Base-by-base conservation (phyloP, 495 filamentous ascomycete species). In the Rusavskia elegans region DNA sequence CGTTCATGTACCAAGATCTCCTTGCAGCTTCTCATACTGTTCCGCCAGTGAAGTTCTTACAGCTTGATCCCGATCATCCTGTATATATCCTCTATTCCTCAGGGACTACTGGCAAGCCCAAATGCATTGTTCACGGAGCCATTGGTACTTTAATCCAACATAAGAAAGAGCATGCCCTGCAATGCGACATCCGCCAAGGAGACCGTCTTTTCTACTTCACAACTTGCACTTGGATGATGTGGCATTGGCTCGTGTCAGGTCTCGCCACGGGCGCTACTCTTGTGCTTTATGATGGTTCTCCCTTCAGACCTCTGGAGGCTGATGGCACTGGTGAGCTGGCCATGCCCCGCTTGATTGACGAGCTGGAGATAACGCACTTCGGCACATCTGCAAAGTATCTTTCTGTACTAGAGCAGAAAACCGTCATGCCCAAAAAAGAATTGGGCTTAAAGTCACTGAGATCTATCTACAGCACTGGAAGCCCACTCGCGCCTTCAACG, bases 141-240 rank as follows among this genome's bases (percentile, higher is more conserved):
- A 74, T 92, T 45, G 89, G 89, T 1, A 94, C 89, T 1, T 66
- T 95, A 10, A 74, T 95, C 30, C 89, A 95, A 63, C 89, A 95
- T 64, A 95, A 95, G 67, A 96, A 96, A 61, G 89, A 95, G 63
- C 87, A 90, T 63, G 71, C 80, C 51, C 71, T 96, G 19, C 89
- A 96, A 64, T 83, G 83, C 61, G 82, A 84, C 25, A 79, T 96
- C 57, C 70, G 68, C 7, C 75, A 77, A 0, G 72, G 75, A 14
- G 78, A 81, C 54, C 71, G 78, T 2, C 75, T 85, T 55, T 90
- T 79, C 68, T 94, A 92, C 67, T 95, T 87, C 62, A 94, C 89
- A 2, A 95, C 89, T 2, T 82, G 79, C 29, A 93, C 89, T 4
- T 92, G 84, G 87, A 92, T 94, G 88, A 95, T 95, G 89, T 92